Base-by-base conservation (phyloP, 2,329 filamentous ascomycete species). In the Colletotrichum gigasporum region DNA sequence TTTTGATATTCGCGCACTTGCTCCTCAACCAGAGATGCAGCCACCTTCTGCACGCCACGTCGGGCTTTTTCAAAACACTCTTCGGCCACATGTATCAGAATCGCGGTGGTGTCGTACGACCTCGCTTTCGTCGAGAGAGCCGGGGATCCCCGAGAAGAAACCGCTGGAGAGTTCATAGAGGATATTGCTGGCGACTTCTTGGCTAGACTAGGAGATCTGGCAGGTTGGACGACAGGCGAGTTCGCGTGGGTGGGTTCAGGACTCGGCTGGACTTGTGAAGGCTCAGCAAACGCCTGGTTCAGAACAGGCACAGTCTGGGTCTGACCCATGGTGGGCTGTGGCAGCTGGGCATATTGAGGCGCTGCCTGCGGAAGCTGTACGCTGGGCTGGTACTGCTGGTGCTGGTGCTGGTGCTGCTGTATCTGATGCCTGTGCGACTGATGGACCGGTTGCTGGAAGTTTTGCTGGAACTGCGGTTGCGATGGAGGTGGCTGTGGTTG, bases 11-110 rank as follows among this genome's bases (percentile, higher is more conserved):
- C 83, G n/a, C 86, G 82, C 8, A 91, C 73, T 37, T 83, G 80
- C 34, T 77, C 74, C 55, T 84, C 76, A 56, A 85, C 81, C 54
- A 85, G 81, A 2, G 83, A 79, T 16, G 78, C 77, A 16, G 85
- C 83, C 2, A 88, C 75, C 2, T 77, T 70, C 3, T 82, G 77
- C 1, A 83, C 83, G 62, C 87, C 82, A 2, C 76, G 75, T 64
- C 90, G 87, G 14, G 92, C 92, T 55, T 88, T 89, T 24, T 80
- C 79, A 54, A 94, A 87, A 70, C 91, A 93, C 68, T 95, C 91
- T 70, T 95, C 91, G 2, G 91, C 91, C 12, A 93, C 82, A n/a
- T 85, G 86, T 7, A 93, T 80, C 61, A 94, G 80, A 8, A 94
- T 78, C 2, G 88, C 80, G 3, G 86, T 79, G 1, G 83, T 84